A percentile compares a stretch with the other conserved stretches of the same genome.
Evolutionary conservation across 441 rosid species (phyloP).

Genomic region (Euphorbia celastroides): DNA sequence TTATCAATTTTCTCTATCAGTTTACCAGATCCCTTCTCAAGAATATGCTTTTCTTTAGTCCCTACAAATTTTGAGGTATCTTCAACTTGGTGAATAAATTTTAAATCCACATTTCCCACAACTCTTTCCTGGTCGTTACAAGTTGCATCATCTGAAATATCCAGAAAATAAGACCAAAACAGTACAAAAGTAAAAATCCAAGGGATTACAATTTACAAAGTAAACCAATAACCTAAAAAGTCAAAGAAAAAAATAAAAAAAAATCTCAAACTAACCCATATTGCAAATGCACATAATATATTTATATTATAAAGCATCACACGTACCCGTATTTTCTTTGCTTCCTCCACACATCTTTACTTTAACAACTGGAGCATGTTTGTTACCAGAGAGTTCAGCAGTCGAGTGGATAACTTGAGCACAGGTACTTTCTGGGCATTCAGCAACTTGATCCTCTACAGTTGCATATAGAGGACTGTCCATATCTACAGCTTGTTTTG

Average conservation of each 20-base stretch:
- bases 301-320: not conserved
- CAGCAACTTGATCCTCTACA: constrained; percentile 33
- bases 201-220: not conserved
- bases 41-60: constrained; percentile 27
- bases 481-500: constrained; percentile 42
- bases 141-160: constrained; percentile 34
- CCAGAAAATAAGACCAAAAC: not conserved
- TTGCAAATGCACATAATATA: not conserved
- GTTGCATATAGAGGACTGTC: constrained; percentile 37
- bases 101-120: constrained; percentile 27
- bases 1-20: constrained; percentile 25
- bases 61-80: constrained; percentile 21
- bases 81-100: constrained; percentile 18
- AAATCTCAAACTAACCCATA: constrained; percentile 4
- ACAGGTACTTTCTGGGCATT: constrained; percentile 62
- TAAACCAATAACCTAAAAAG: constrained; percentile 2
- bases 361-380: constrained; percentile 19
- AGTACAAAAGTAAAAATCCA: not conserved
- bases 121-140: constrained; percentile 38
- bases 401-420: constrained; percentile 56
- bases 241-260: constrained; percentile 3
- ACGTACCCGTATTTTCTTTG: constrained; percentile 37
- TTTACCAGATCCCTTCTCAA: constrained; percentile 24
- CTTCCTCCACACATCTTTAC: constrained; percentile 20
- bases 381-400: constrained; percentile 35